phyloP scores from a whole-genome alignment of 208 protist genomes.

The Angomonas ambiguus region DNA sequence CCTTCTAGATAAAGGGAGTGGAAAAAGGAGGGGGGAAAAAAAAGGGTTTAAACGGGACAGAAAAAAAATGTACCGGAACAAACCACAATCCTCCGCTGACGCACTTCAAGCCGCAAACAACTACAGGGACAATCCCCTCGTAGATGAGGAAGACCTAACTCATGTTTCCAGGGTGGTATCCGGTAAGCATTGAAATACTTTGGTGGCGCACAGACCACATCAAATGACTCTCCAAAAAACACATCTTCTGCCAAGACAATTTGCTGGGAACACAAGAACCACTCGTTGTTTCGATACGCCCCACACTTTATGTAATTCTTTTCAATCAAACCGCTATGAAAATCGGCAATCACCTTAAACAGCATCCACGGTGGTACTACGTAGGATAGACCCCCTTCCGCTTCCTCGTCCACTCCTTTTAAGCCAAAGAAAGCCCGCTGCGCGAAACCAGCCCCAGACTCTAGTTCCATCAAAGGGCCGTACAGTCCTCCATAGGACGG shows the following conservation, averaged over 20 bases:
- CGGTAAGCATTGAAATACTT: constrained; percentile 41
- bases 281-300: constrained; percentile 8
- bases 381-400: too few relatives aligned
- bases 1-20: too few relatives aligned
- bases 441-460: constrained; percentile 19
- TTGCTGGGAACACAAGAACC: constrained; percentile 54
- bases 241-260: constrained; percentile 38
- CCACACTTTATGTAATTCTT: neutral
- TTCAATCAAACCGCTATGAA: constrained; percentile 34
- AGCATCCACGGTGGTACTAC: constrained; percentile 64
- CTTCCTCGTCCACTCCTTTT: neutral
- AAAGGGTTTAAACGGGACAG: constrained; percentile 5
- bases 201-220: constrained; percentile 58
- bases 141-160: constrained; percentile 57
- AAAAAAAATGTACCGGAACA: constrained; percentile 54
- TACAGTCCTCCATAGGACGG: constrained; percentile 35
- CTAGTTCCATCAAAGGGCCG: constrained; percentile 26
- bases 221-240: constrained; percentile 32
- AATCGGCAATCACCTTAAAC: constrained; percentile 33
- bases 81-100: constrained; percentile 44
- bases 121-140: constrained; percentile 30
- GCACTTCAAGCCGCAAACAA: constrained; percentile 54
- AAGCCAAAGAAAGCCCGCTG: constrained; percentile 31
- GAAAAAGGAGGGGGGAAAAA: too few relatives aligned
- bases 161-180: constrained; percentile 63